These are phyloP conservation scores for Metarhizium sp. DNA, from an alignment of 2,329 filamentous ascomycete genomes.

Conservation along the genomic window DNA sequence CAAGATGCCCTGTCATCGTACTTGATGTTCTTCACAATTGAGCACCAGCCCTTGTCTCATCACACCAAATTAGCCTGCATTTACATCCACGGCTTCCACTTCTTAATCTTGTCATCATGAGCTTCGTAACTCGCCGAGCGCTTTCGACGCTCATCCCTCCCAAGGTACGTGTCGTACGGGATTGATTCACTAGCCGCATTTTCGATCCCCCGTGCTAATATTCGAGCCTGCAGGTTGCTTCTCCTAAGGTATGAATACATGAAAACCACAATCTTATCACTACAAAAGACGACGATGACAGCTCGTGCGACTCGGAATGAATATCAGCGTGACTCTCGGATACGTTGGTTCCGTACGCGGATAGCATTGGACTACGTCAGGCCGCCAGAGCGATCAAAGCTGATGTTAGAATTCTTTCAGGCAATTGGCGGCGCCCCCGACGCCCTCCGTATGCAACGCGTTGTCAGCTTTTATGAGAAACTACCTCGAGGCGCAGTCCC, in stretches of 20 bases:
- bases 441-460: conserved; percentile 94
- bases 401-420: conserved; percentile 40
- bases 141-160: conserved; percentile 98
- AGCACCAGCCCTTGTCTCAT: conserved; percentile 22
- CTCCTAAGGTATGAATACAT: conserved; percentile 56
- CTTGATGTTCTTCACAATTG: conserved; percentile 20
- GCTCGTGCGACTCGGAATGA: background rate
- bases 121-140: conserved; percentile 80
- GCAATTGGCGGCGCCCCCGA: conserved; percentile 91
- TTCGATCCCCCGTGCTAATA: conserved; percentile 14
- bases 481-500: conserved; percentile 89
- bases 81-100: conserved; percentile 11
- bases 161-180: conserved; percentile 60
- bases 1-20: too few species aligned
- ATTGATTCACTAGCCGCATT: background rate
- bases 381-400: conserved; percentile 11
- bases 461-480: conserved; percentile 98
- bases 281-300: background rate
- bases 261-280: background rate
- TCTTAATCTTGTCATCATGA: conserved; percentile 58
- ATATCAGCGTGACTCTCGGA: background rate
- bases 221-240: conserved; percentile 53
- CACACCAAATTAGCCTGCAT: conserved; percentile 19
- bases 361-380: background rate
- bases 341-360: background rate